Evolutionary conservation across 2,329 filamentous ascomycete genomes (phyloP).

Genomic region (Didymella pinodella): DNA sequence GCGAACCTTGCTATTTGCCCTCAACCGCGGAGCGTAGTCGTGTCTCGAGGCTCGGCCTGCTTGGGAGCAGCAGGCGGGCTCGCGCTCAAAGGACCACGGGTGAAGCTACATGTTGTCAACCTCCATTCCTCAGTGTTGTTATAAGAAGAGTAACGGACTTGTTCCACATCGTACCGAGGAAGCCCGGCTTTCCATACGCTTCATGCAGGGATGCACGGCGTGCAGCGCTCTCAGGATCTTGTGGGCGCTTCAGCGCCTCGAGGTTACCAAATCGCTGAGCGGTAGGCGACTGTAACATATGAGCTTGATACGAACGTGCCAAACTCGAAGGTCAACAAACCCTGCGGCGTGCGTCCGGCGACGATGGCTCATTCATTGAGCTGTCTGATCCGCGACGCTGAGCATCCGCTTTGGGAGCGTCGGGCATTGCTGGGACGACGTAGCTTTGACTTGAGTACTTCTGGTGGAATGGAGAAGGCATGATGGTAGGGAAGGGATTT

Average conservation of each 20-base stretch:
- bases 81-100: constrained; percentile 35
- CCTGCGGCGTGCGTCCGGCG: constrained; percentile 40
- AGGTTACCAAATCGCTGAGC: constrained; percentile 42
- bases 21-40: constrained; percentile 38
- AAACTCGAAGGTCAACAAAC: constrained; percentile 24
- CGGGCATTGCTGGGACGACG: constrained; percentile 43
- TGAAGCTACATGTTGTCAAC: constrained; percentile 40
- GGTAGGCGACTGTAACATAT: constrained; percentile 38
- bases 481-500: constrained; percentile 14
- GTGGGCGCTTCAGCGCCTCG: constrained; percentile 47
- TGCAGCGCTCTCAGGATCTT: constrained; percentile 36
- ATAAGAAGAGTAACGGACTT: constrained; percentile 30
- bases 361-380: constrained; percentile 31
- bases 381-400: constrained; percentile 46
- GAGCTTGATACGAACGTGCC: constrained; percentile 4
- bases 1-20: background rate
- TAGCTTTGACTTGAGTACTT: constrained; percentile 49
- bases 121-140: too few species aligned
- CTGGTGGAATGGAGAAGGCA: constrained; percentile 51
- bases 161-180: constrained; percentile 48
- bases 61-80: constrained; percentile 18
- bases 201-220: constrained; percentile 46
- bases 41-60: constrained; percentile 34
- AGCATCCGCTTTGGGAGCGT: constrained; percentile 41
- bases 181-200: constrained; percentile 43